Evolutionary conservation across 805 yeast genomes (phyloP).

Genomic region (Barnettozyma sucrosica): DNA sequence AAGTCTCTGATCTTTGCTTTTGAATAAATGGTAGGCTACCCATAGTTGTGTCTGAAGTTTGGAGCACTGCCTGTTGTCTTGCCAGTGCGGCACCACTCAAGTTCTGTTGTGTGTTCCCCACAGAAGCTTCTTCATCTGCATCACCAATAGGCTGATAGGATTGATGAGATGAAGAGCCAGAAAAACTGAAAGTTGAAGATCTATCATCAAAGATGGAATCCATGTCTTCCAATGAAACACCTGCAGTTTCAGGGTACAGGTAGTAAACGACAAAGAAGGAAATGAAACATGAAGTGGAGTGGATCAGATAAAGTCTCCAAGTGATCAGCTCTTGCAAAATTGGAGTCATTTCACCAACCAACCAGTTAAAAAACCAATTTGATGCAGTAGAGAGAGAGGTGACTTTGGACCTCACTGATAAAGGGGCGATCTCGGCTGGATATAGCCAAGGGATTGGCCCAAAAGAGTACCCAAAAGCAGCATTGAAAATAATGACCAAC

Average conservation of each 20-base stretch:
- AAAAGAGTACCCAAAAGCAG: conserved; percentile 86
- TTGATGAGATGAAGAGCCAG: conserved; percentile 22
- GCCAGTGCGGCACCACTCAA: conserved; percentile 40
- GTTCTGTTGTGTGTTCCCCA: conserved; percentile 2
- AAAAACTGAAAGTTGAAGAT: conserved; percentile 28
- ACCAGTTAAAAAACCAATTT: conserved; percentile 88
- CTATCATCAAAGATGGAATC: conserved; percentile 80
- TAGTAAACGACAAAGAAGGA: conserved; percentile 69
- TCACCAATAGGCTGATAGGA: conserved; percentile 9
- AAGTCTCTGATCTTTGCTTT: conserved; percentile 21
- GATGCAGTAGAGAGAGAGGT: conserved; percentile 88
- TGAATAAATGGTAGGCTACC: conserved; percentile 19
- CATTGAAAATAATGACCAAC: conserved; percentile 73
- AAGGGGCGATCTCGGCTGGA: conserved; percentile 82
- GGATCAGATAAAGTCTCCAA: conserved; percentile 80
- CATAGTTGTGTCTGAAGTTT: conserved; percentile 2
- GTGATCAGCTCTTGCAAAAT: conserved; percentile 66
- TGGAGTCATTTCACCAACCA: conserved; percentile 91
- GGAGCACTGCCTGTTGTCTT: conserved; percentile 30
- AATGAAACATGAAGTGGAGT: conserved; percentile 68
- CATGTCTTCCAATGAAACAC: conserved; percentile 86
- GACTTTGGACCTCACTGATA: conserved; percentile 80
- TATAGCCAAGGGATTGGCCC: conserved; percentile 92
- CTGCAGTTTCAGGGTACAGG: conserved; percentile 86
- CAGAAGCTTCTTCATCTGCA: conserved; percentile 1